Evolutionary conservation across 352 stramenopile species (phyloP).

Genomic region (Globisporangium spiculum): DNA sequence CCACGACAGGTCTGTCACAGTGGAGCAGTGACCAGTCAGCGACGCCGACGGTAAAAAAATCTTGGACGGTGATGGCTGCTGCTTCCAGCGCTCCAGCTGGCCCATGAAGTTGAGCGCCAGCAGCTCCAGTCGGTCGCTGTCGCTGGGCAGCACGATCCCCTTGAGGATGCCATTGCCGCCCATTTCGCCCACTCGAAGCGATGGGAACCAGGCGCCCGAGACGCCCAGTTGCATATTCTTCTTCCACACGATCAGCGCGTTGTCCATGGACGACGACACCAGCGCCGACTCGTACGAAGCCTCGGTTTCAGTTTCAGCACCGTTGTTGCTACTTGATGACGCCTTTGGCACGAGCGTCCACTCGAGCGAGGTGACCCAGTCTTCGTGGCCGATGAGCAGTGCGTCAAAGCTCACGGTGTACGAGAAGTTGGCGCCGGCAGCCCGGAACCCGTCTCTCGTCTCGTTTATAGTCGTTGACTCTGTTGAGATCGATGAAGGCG

Average conservation of each 20-base stretch:
- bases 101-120: conserved; percentile 60
- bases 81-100: conserved; percentile 66
- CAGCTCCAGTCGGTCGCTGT: conserved; percentile 36
- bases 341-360: conserved; percentile 34
- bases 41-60: conserved; percentile 49
- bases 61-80: conserved; percentile 43
- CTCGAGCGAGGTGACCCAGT: conserved; percentile 75
- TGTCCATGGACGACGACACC: conserved; percentile 77
- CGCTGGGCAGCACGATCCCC: conserved; percentile 31
- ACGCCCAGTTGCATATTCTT: conserved; percentile 16
- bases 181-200: conserved; percentile 56
- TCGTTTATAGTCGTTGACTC: neutral
- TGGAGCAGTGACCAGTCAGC: conserved; percentile 50
- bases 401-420: conserved; percentile 67
- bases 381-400: conserved; percentile 68
- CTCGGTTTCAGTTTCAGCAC: neutral
- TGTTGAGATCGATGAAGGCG: neutral
- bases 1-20: conserved; percentile 71
- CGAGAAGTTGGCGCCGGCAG: conserved; percentile 14
- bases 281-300: conserved; percentile 21
- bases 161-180: conserved; percentile 52
- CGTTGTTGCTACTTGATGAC: neutral
- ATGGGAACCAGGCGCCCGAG: conserved; percentile 37
- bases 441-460: conserved; percentile 34
- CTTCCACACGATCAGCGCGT: conserved; percentile 68